Evolutionary conservation across 2,329 filamentous ascomycete genomes (phyloP).

Genomic region (Fusarium acutatum): DNA sequence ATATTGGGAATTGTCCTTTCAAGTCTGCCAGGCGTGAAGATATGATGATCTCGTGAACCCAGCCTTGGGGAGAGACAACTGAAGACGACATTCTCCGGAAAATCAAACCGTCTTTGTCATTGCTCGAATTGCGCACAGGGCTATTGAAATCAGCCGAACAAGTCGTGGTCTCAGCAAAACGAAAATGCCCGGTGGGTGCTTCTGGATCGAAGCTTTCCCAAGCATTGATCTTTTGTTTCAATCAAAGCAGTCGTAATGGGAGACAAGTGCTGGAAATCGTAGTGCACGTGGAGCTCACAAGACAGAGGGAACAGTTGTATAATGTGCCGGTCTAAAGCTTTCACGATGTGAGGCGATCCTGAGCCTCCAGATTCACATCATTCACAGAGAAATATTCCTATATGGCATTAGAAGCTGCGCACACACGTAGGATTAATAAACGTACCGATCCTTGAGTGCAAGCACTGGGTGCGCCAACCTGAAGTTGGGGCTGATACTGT

Average conservation of each 20-base stretch:
- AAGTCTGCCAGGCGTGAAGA: background rate
- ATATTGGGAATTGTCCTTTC: background rate
- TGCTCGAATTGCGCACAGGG: conserved; percentile 51
- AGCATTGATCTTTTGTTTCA: background rate
- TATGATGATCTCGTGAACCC: background rate
- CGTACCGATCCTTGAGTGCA: conserved; percentile 65
- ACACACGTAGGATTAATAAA: background rate
- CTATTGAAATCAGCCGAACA: conserved; percentile 66
- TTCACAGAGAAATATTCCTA: conserved; percentile 66
- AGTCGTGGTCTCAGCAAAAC: conserved; percentile 71
- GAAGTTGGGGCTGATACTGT: conserved; percentile 58
- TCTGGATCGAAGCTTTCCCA: conserved; percentile 57
- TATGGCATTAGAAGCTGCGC: background rate
- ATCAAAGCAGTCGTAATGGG: conserved; percentile 75
- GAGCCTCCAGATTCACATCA: conserved; percentile 74
- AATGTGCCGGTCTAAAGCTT: conserved; percentile 39
- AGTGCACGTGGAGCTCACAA: conserved; percentile 66
- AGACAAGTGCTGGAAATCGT: conserved; percentile 75
- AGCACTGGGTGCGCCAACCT: conserved; percentile 72
- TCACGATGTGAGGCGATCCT: conserved; percentile 75
- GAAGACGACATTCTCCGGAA: background rate
- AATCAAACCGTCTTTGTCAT: conserved; percentile 49
- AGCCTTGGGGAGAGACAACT: background rate
- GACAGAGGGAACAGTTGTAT: conserved; percentile 60
- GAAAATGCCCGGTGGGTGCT: conserved; percentile 69